These are phyloP conservation scores for Trichocladium uniseriatum DNA, from an alignment of 495 filamentous ascomycete genomes.

Conservation along the genomic window DNA sequence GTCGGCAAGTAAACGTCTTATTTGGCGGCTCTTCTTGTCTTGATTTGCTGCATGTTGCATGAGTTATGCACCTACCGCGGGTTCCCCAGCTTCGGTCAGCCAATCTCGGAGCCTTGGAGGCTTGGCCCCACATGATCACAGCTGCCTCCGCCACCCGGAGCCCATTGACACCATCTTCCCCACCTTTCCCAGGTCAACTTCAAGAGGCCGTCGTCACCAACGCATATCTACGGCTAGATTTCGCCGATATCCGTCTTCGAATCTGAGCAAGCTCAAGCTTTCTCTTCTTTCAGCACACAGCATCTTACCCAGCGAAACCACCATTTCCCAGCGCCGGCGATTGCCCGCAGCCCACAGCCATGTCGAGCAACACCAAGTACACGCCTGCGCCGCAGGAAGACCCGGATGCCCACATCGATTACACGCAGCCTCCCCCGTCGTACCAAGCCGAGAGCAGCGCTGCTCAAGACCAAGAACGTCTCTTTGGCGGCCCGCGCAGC, in stretches of 20 bases:
- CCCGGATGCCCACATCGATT: conserved; percentile 50
- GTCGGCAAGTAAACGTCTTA: too few relatives aligned
- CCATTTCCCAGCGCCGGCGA: background rate
- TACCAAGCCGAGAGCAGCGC: conserved; percentile 46
- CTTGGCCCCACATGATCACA: too few relatives aligned
- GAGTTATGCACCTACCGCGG: too few relatives aligned
- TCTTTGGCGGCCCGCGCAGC: conserved; percentile 51
- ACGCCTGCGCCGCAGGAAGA: conserved; percentile 63
- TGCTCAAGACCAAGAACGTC: conserved; percentile 30
- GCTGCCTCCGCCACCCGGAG: too few relatives aligned
- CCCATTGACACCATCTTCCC: too few relatives aligned
- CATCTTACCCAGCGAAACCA: background rate
- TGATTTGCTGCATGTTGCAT: too few relatives aligned
- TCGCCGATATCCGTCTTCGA: background rate
- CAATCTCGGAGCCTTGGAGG: too few relatives aligned
- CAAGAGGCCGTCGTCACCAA: too few relatives aligned
- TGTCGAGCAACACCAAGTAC: conserved; percentile 64
- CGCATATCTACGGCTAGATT: background rate
- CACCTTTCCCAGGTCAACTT: too few relatives aligned
- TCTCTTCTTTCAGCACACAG: background rate
- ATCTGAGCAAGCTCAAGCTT: too few relatives aligned
- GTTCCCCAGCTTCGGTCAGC: too few relatives aligned
- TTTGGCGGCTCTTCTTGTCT: too few relatives aligned
- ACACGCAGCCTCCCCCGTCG: conserved; percentile 77
- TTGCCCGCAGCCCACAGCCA: conserved; percentile 21